These are phyloP conservation scores for Vaccinium darrowii DNA, from an alignment of 148 eudicot genomes.

Conservation along the genomic window DNA sequence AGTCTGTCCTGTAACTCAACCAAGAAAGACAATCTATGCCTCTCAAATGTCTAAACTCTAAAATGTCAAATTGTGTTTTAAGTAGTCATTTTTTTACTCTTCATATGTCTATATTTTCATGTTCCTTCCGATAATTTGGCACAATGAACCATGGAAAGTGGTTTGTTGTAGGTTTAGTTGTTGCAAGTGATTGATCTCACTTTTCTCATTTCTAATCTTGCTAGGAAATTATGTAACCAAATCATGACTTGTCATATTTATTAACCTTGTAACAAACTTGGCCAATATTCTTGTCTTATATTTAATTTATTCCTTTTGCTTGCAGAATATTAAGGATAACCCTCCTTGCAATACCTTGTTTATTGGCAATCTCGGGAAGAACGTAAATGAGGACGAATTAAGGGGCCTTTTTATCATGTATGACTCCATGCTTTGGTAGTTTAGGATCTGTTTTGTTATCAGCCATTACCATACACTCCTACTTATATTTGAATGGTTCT, in stretches of 20 bases:
- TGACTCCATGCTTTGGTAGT: constrained; percentile 23
- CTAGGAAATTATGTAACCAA: background rate
- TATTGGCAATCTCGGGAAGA: constrained; percentile 94
- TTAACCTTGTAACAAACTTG: background rate
- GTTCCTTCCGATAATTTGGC: background rate
- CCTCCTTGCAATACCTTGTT: constrained; percentile 98
- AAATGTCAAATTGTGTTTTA: background rate
- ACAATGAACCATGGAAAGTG: background rate
- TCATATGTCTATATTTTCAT: background rate
- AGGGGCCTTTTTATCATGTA: constrained; percentile 84
- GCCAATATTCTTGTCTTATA: background rate
- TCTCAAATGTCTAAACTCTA: background rate
- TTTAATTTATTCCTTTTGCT: constrained; percentile 16
- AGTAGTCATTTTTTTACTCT: background rate
- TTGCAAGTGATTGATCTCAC: background rate
- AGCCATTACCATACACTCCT: background rate
- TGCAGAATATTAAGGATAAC: constrained; percentile 93
- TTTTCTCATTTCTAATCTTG: background rate
- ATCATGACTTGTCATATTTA: background rate
- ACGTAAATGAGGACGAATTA: constrained; percentile 86
- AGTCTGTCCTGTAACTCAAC: background rate
- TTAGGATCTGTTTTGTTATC: background rate
- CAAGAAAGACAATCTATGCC: background rate
- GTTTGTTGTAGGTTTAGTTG: constrained; percentile 6
- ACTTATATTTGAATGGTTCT: constrained; percentile 1